Evolutionary conservation across 371 early-diverging fungal genomes (phyloP).

Genomic region (Mucor velutinosus): DNA sequence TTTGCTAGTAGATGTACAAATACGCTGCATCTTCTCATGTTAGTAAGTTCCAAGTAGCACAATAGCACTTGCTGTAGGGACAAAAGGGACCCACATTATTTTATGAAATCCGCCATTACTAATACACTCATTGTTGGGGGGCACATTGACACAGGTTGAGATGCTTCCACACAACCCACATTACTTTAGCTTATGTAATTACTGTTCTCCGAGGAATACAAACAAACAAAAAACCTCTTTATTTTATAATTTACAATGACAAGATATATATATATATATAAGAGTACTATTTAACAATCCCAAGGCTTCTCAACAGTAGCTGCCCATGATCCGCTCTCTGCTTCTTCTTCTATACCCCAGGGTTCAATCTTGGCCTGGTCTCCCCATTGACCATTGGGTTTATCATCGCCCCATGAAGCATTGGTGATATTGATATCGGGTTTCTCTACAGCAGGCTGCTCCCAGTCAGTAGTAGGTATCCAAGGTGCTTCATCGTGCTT

Average conservation of each 20-base stretch:
- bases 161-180: background rate
- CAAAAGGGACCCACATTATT: background rate
- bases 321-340: constrained; percentile 22
- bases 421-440: background rate
- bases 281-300: constrained; percentile 2
- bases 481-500: constrained; percentile 29
- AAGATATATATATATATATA: background rate
- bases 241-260: background rate
- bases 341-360: constrained; percentile 9
- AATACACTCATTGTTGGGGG: background rate
- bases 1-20: background rate
- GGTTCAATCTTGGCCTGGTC: background rate
- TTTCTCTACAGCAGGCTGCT: constrained; percentile 5
- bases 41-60: background rate
- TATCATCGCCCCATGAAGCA: constrained; percentile 22
- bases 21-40: background rate
- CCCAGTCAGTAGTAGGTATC: constrained; percentile 31
- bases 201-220: background rate
- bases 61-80: background rate
- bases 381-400: constrained; percentile 8
- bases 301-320: constrained; percentile 23
- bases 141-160: background rate
- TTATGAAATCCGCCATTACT: background rate
- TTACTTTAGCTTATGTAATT: background rate
- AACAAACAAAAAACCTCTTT: background rate